A percentile compares a stretch with the other conserved stretches of the same genome.
phyloP scores from a whole-genome alignment of 176 grass and related monocot genomes.

The Carex pumila region DNA sequence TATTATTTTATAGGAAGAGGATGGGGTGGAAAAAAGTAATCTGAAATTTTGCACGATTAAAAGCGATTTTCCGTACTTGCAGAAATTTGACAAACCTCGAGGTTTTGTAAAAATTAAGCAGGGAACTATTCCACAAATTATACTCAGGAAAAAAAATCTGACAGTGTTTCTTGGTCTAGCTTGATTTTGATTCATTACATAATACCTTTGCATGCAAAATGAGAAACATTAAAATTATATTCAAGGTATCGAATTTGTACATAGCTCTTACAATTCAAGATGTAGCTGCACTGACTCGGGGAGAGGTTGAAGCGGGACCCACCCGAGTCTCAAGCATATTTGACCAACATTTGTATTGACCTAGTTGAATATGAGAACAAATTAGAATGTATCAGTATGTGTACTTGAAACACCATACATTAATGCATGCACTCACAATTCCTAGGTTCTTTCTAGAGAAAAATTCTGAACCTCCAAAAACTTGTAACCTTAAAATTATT shows the following conservation, averaged over 20 bases:
- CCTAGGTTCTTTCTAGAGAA: background rate
- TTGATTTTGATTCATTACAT: slow-evolving; percentile 59
- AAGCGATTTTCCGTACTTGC: no score
- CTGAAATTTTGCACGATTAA: no score
- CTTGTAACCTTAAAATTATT: background rate
- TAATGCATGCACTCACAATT: background rate
- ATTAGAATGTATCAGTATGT: background rate
- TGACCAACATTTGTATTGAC: slow-evolving; percentile 97
- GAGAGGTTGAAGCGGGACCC: slow-evolving; percentile 91
- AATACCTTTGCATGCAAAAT: slow-evolving; percentile 60
- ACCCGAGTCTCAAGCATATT: slow-evolving; percentile 84
- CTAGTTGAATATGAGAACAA: slow-evolving; percentile 26
- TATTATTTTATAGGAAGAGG: no score
- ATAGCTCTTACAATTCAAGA: slow-evolving; percentile 64
- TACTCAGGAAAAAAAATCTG: background rate
- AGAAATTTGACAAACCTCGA: no score
- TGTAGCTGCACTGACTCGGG: slow-evolving; percentile 89
- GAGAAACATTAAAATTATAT: slow-evolving; percentile 8
- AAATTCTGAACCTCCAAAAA: slow-evolving; percentile 1
- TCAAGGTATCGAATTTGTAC: background rate
- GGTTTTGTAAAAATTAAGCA: no score
- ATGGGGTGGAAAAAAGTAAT: no score
- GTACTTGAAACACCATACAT: background rate
- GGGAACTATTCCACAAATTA: no score
- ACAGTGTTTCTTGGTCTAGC: slow-evolving; percentile 71